Conservation (phyloP, 495 filamentous ascomycete genomes). For the Podospora australis region DNA sequence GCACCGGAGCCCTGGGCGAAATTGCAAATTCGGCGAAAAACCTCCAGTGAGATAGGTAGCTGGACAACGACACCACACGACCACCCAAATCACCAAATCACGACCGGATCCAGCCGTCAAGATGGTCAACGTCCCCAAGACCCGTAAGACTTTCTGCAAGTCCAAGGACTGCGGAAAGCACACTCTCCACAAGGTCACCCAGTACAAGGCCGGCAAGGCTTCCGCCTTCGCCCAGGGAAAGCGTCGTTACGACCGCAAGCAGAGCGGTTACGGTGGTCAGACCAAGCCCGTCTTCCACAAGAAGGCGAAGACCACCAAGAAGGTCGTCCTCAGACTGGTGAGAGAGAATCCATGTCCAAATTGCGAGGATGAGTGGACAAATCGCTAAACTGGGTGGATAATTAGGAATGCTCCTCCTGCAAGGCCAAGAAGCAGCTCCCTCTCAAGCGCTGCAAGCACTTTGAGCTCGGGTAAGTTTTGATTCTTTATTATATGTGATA, state of each 20-base stretch:
- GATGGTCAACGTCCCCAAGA: conserved; percentile 41
- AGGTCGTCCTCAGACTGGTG: conserved; percentile 87
- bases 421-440: conserved; percentile 98
- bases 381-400: conserved; percentile 28
- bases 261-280: conserved; percentile 99
- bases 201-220: conserved; percentile 84
- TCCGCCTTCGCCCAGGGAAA: conserved; percentile 97
- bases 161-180: conserved; percentile 92
- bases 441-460: conserved; percentile 99
- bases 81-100: conserved; percentile 22
- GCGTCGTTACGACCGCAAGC: conserved; percentile 99
- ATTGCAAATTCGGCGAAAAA: conserved; percentile 28
- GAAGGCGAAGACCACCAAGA: conserved; percentile 99
- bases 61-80: conserved; percentile 21
- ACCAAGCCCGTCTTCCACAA: conserved; percentile 99
- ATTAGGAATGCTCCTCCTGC: conserved; percentile 90
- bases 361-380: not conserved
- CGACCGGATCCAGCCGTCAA: conserved; percentile 29
- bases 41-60: conserved; percentile 12
- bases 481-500: conserved; percentile 1
- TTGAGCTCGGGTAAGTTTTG: conserved; percentile 86
- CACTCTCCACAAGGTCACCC: conserved; percentile 88
- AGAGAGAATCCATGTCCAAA: conserved; percentile 9
- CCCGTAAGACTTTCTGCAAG: conserved; percentile 68
- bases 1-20: conserved; percentile 24